Conservation (phyloP, 805 yeast genomes). For the Ogataea corticis region DNA sequence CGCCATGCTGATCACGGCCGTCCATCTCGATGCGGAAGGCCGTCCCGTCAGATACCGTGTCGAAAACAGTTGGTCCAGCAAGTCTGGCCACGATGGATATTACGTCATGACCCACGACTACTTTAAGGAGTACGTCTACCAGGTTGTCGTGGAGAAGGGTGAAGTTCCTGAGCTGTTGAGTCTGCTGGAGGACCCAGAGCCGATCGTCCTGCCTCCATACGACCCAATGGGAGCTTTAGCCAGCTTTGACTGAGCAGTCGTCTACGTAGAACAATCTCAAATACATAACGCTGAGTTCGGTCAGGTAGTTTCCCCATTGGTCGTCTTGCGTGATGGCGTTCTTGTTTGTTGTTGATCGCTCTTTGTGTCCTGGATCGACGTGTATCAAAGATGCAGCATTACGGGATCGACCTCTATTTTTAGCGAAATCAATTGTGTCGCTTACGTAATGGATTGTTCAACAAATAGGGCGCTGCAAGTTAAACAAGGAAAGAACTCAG, state of each 20-base stretch:
- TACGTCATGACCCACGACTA: conserved; percentile 73
- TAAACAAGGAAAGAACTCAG: too few relatives aligned
- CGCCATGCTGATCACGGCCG: conserved; percentile 85
- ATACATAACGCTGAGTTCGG: too few relatives aligned
- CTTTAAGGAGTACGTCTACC: conserved; percentile 74
- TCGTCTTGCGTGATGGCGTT: too few relatives aligned
- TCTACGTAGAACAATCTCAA: too few relatives aligned
- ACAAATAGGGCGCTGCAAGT: too few relatives aligned
- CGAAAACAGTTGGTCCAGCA: conserved; percentile 78
- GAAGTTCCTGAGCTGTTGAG: conserved; percentile 45
- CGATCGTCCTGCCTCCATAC: conserved; percentile 68
- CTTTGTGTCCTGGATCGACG: too few relatives aligned
- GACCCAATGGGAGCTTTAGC: conserved; percentile 83
- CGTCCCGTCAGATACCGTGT: conserved; percentile 69
- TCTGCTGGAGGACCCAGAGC: conserved; percentile 42
- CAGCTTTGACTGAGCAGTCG: not conserved
- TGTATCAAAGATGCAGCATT: too few relatives aligned
- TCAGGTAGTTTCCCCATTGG: too few relatives aligned
- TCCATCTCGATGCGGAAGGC: conserved; percentile 65
- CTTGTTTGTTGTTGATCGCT: too few relatives aligned
- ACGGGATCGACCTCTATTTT: too few relatives aligned
- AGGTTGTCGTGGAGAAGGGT: conserved; percentile 59
- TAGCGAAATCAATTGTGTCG: too few relatives aligned
- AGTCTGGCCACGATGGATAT: conserved; percentile 65
- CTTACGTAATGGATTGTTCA: too few relatives aligned